Evolutionary conservation across 495 filamentous ascomycete genomes (phyloP), one percentile per base, ranked within the genome.

Genomic region (Sabuloglossum arenarium): DNA sequence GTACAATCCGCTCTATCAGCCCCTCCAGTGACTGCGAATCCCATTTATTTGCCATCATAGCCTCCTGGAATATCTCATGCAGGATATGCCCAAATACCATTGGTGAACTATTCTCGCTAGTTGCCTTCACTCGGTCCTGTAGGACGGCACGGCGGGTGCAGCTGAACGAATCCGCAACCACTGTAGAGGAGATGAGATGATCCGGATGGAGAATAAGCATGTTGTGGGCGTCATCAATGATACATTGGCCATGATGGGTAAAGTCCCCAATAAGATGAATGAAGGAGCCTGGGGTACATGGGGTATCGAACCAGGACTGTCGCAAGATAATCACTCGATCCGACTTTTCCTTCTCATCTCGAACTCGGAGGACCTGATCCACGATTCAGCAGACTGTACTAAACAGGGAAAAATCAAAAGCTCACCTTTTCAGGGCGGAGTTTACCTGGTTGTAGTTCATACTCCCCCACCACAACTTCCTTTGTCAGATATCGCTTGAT

Each of bases 171-270:
- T 98, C 91, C 34, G 85, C 91, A 31, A 98, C 83, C 9, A 90
- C 84, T 8, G 89, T 95, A 1, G 90, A 82, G 11, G 91, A 96
- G 53, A 98, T 82, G 24, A 98, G 77, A 69, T 95, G 89, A 67
- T 98, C 91, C 1, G 91, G 91, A 65, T 98, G 88, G 12, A 98
- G 73, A 60, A 98, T 90, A 37, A 98, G 69, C 71, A 95, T 84
- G 61, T 94, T 85, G 54, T 82, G 71, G 25, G 71, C 67, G 64
- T 95, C 86, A 65, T 88, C 82, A 53, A 94, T 72, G 58, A 86
- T 75, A 65, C 79, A 82, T 58, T 79, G 72, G 6, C 84, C 82
- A 11, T 67, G 69, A 4, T 70, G 59, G 55, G 82, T 71, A 61
- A 94, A 93, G 21, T 77, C 69, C n/a, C 88, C 88, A 56, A 94